Conservation (phyloP, 768 basidiomycete genomes). For the Suillus fuscotomentosus region DNA sequence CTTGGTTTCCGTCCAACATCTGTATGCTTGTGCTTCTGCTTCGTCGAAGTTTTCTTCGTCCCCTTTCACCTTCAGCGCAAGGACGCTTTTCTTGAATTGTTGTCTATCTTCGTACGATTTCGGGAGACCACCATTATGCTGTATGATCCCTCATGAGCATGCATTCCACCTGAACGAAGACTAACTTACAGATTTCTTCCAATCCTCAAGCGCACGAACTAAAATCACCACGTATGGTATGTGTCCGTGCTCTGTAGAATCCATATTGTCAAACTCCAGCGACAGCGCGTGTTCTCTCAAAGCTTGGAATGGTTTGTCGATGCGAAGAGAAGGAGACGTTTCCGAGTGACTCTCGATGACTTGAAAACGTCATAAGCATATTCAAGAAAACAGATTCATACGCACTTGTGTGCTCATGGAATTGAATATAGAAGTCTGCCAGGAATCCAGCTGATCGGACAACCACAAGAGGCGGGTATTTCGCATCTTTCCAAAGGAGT, state of each 20-base stretch:
- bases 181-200: constrained; percentile 68
- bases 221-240: constrained; percentile 90
- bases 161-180: background rate
- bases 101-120: constrained; percentile 62
- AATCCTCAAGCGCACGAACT: constrained; percentile 77
- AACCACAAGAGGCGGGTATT: constrained; percentile 65
- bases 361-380: constrained; percentile 26
- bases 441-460: constrained; percentile 89
- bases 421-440: constrained; percentile 86
- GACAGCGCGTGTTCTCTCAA: constrained; percentile 70
- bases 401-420: constrained; percentile 83
- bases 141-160: background rate
- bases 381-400: constrained; percentile 6
- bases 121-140: constrained; percentile 68
- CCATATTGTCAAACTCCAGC: constrained; percentile 76
- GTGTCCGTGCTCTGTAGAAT: constrained; percentile 87
- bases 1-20: constrained; percentile 63
- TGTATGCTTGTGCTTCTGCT: constrained; percentile 84
- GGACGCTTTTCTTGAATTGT: constrained; percentile 70
- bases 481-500: constrained; percentile 65
- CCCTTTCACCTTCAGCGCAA: constrained; percentile 61
- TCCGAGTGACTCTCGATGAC: constrained; percentile 91
- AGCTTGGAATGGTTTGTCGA: constrained; percentile 86
- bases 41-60: constrained; percentile 99
- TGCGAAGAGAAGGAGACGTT: constrained; percentile 68